Evolutionary conservation across 176 grass and related monocot species (phyloP), one percentile per base, ranked within the genome.

Genomic region (Aegilops longissima): DNA sequence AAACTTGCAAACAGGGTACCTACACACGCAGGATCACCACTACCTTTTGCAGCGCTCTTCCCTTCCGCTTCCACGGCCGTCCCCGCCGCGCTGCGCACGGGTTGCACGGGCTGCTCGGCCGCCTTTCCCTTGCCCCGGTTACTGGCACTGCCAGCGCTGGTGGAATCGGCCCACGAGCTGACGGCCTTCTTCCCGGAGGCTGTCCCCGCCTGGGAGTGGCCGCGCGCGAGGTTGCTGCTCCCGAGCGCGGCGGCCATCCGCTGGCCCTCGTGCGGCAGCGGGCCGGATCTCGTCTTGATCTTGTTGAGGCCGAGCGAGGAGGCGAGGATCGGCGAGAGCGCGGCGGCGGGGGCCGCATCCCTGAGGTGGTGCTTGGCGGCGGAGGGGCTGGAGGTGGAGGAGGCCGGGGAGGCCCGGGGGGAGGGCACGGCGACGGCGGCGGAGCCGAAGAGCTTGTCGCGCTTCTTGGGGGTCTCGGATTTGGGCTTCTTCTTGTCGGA

Each of bases 281-380:
- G 97, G 21, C 97, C 94, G 77, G 97, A 99, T 97, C 97, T 99
- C 87, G 97, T 99, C 94, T 99, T 99, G 89, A 99, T 99, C 94
- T 91, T 91, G 85, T 99, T 99, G 45, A 99, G 90, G 13, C 97
- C 97, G 12, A 99, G 97, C 5, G 97, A 99, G 80, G 97, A 99
- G 12, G 94, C 97, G n/a, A 99, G 88, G 89, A 99, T 97, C 65
- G 97, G 97, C 18, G 94, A 97, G 25, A 99, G 56, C 52, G 87
- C 27, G 2, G 85, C 83, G 79, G 87, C 78, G 77, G 80, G 79
- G 62, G 78, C 78, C 27, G 72, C 86, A 49, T 91, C 89, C 89
- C 86, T 88, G 39, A 73, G 82, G 66, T 90, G 67, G 52, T 70
- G 67, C 61, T 89, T 72, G 82, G 17, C 83, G n/a, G 21, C 86